Evolutionary conservation across 768 basidiomycete species (phyloP), one percentile per base, ranked within the genome.

Genomic region (Boletus patriciae): DNA sequence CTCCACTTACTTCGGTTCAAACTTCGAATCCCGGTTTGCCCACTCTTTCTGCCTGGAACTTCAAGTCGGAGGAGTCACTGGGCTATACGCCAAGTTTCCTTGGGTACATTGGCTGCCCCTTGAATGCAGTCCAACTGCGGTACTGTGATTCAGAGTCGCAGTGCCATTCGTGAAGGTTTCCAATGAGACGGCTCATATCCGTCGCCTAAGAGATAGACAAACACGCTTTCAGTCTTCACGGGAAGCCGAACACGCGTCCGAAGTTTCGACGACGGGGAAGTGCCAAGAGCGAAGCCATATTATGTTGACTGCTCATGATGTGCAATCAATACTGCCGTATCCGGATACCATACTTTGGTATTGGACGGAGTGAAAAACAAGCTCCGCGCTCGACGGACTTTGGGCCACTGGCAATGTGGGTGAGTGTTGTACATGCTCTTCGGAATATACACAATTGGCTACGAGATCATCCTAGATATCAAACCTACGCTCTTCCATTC

Each of bases 401-500:
- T 6, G 1, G 18, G 6, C 18, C 16, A n/a, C n/a, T n/a, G n/a
- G n/a, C n/a, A n/a, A n/a, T n/a, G n/a, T n/a, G n/a, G n/a, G n/a
- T n/a, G 36, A 6, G 6, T 13, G 13, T 43, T 9, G 19, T 45
- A 23, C 46, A 21, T 16, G 25, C 4, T 31, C 16, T n/a, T n/a
- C n/a, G n/a, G 19, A n/a, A 43, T 53, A 48, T 23, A 33, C 23
- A 7, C 19, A 25, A 4, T 51, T 29, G 34, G 19, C 52, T 46
- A 46, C 19, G 23, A 33, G 10, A 38, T n/a, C 34, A 6, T 38
- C 27, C 57, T 68, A 73, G n/a, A 75, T 54, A 57, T 75, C 73
- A 33, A 73, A 73, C 46, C 72, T 62, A 40, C 73, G 68, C 13
- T 73, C 70, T 52, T 73, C 74, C 37, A 72, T 55, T 37, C 72